Evolutionary conservation across 2,329 filamentous ascomycete genomes (phyloP).

Genomic region (Sporothrix schenckii): DNA sequence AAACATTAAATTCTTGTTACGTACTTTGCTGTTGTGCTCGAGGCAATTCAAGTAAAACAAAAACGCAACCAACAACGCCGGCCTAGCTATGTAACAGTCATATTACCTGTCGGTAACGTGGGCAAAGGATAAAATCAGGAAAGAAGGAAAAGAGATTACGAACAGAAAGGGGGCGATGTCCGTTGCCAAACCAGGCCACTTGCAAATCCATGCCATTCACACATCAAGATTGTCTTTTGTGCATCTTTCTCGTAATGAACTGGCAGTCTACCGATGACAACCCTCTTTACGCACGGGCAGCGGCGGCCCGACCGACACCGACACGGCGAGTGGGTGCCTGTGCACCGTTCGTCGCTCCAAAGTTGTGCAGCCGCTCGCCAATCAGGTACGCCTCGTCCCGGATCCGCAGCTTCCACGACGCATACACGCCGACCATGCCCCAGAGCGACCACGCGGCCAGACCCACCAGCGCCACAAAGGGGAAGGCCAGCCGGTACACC

Average conservation of each 20-base stretch:
- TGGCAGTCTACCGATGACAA: too few relatives aligned
- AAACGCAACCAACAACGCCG: slow-evolving; percentile 11
- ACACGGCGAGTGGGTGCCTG: background rate
- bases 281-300: too few relatives aligned
- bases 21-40: background rate
- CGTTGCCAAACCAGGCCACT: background rate
- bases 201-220: background rate
- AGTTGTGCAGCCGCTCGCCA: slow-evolving; percentile 92
- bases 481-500: slow-evolving; percentile 68
- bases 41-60: background rate
- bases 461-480: slow-evolving; percentile 59
- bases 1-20: background rate
- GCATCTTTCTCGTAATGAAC: too few relatives aligned
- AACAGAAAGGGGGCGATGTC: background rate
- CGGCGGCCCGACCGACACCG: too few relatives aligned
- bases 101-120: background rate
- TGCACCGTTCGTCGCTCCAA: slow-evolving; percentile 55
- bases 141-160: background rate
- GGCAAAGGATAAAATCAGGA: background rate
- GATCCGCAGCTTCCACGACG: slow-evolving; percentile 77
- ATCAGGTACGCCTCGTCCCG: slow-evolving; percentile 95
- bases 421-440: slow-evolving; percentile 64
- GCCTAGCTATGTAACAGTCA: background rate
- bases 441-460: slow-evolving; percentile 51
- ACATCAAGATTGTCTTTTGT: background rate